A percentile compares a stretch with the other conserved stretches of the same genome.
phyloP scores from a whole-genome alignment of 225 moss, liverwort and hornwort species.

The Polytrichum formosum region DNA sequence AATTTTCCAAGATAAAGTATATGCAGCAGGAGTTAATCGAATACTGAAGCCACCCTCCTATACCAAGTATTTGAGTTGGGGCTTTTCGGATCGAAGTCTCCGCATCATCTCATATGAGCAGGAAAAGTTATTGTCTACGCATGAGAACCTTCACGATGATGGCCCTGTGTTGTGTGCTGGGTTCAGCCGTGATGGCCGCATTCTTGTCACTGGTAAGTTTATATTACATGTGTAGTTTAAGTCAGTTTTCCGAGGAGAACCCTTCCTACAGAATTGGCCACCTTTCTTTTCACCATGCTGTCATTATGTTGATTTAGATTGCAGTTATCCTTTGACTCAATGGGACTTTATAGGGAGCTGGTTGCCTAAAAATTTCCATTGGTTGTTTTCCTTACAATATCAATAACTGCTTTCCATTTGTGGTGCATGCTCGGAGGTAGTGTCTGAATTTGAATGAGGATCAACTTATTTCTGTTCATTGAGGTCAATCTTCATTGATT shows the following conservation, averaged over 20 bases:
- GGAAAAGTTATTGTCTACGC: conserved; percentile 83
- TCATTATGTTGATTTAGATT: not conserved
- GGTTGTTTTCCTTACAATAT: too few species aligned
- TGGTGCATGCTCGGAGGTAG: too few species aligned
- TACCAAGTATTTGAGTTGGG: conserved; percentile 80
- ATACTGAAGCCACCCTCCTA: conserved; percentile 79
- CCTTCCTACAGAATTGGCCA: not conserved
- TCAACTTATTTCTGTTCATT: too few species aligned
- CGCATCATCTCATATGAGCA: conserved; percentile 84
- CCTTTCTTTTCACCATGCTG: not conserved
- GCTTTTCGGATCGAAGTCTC: conserved; percentile 80
- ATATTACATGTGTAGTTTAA: too few species aligned
- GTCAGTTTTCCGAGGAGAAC: too few species aligned
- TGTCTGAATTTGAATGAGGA: too few species aligned
- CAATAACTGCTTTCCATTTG: too few species aligned
- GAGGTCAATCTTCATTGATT: too few species aligned
- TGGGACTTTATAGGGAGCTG: too few species aligned
- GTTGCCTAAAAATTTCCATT: too few species aligned
- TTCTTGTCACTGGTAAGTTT: conserved; percentile 62
- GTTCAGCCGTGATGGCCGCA: conserved; percentile 83
- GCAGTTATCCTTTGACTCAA: too few species aligned
- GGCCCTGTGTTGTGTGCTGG: conserved; percentile 84
- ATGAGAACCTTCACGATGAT: conserved; percentile 85
- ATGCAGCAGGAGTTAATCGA: conserved; percentile 67
- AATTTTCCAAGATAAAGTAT: conserved; percentile 82